phyloP scores from a whole-genome alignment of 345 rosid genomes.

The Eucalyptus microcorys region DNA sequence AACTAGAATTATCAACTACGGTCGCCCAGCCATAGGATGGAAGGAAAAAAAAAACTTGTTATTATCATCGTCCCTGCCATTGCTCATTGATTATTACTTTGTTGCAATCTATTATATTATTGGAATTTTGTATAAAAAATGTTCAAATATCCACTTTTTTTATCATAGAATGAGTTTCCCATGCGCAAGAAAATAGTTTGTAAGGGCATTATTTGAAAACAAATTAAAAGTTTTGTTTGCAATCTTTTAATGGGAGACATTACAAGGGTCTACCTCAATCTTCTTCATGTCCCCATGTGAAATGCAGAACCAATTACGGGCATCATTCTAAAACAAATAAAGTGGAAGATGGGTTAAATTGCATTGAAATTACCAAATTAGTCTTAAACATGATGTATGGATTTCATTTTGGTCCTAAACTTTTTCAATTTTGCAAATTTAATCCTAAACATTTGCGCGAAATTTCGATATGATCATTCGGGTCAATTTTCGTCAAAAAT shows the following conservation, averaged over 20 bases:
- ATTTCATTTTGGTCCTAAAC: background rate
- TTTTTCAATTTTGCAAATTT: background rate
- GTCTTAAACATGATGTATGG: background rate
- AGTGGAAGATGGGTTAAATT: background rate
- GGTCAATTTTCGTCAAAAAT: accelerated
- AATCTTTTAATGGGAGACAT: background rate
- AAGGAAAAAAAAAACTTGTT: background rate
- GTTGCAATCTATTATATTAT: background rate
- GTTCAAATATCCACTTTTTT: background rate
- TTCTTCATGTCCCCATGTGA: background rate
- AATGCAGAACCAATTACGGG: background rate
- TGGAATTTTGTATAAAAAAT: background rate
- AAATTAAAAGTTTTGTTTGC: background rate
- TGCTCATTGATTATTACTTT: background rate
- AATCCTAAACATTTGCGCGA: background rate
- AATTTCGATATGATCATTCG: background rate
- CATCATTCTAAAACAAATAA: background rate
- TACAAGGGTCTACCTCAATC: background rate
- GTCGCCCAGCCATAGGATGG: background rate
- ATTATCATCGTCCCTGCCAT: background rate
- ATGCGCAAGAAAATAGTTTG: background rate
- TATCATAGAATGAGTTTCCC: background rate
- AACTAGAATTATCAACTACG: too few relatives aligned
- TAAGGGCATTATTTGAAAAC: background rate
- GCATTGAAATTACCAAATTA: background rate